A percentile compares a stretch with the other conserved stretches of the same genome.
Evolutionary conservation across 2,329 filamentous ascomycete species (phyloP).

Genomic region (Penicillium rolfsii): DNA sequence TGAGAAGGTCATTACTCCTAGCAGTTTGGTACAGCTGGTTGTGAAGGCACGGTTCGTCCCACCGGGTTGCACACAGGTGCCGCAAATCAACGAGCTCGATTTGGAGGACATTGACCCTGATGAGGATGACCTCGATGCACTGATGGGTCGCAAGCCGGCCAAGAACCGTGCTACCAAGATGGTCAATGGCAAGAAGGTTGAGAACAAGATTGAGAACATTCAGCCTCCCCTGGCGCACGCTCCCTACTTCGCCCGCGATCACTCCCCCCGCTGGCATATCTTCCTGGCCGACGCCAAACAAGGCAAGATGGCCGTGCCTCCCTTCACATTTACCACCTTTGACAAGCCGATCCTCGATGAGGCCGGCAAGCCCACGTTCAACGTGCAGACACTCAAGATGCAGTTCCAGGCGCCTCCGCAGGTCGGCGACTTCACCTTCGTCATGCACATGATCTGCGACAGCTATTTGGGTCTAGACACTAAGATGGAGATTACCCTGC

Average conservation of each 20-base stretch:
- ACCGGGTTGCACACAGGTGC: constrained; percentile 75
- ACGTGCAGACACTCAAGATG: constrained; percentile 94
- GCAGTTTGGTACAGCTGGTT: constrained; percentile 88
- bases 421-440: constrained; percentile 89
- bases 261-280: constrained; percentile 88
- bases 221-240: constrained; percentile 86
- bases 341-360: constrained; percentile 84
- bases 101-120: constrained; percentile 90
- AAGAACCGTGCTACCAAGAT: constrained; percentile 69
- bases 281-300: constrained; percentile 94
- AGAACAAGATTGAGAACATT: constrained; percentile 65
- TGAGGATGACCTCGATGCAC: constrained; percentile 86
- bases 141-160: constrained; percentile 69
- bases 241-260: constrained; percentile 85
- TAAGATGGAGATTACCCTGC: constrained; percentile 85
- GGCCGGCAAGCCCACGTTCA: constrained; percentile 83
- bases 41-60: constrained; percentile 94
- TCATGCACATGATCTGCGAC: constrained; percentile 91
- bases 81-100: constrained; percentile 74
- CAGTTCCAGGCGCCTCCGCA: constrained; percentile 95
- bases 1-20: constrained; percentile 89
- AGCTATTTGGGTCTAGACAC: constrained; percentile 94
- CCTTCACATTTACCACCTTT: constrained; percentile 92
- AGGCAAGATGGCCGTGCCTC: constrained; percentile 93
- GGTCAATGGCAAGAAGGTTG: constrained; percentile 53